These are phyloP conservation scores for Takakia lepidozioides DNA, from an alignment of 225 moss, liverwort and hornwort species.

Conservation along the genomic window DNA sequence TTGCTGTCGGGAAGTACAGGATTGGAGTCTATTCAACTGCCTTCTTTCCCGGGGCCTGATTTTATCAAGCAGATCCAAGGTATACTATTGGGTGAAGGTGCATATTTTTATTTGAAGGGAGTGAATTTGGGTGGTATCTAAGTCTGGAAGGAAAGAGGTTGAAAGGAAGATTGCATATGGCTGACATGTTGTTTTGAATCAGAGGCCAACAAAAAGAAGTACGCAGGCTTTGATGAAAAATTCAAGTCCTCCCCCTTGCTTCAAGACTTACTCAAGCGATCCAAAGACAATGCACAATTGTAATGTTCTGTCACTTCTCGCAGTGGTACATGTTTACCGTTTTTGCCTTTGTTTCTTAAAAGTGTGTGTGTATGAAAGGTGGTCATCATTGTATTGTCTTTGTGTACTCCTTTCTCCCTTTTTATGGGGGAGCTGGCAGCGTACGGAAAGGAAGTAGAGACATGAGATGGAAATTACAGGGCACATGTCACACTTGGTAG, in stretches of 20 bases:
- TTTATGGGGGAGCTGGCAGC: too few relatives aligned
- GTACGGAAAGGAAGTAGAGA: too few relatives aligned
- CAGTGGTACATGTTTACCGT: too few relatives aligned
- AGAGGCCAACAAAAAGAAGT: constrained; percentile 76
- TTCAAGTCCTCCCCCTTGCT: constrained; percentile 79
- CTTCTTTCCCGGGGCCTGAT: constrained; percentile 50
- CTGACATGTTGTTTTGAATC: too few relatives aligned
- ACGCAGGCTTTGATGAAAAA: constrained; percentile 64
- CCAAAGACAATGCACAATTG: constrained; percentile 77
- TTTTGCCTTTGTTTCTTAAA: neutral
- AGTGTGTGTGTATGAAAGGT: neutral
- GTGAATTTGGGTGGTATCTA: neutral
- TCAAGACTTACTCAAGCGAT: constrained; percentile 70
- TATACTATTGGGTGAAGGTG: constrained; percentile 6
- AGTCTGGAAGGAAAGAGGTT: neutral
- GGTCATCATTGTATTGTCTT: neutral
- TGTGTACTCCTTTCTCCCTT: too few relatives aligned
- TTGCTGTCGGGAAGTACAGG: constrained; percentile 67
- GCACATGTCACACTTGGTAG: neutral
- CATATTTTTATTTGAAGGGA: neutral
- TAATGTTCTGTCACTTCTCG: too few relatives aligned
- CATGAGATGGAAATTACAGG: neutral
- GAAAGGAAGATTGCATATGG: neutral
- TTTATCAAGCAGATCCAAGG: constrained; percentile 62
- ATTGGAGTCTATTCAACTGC: constrained; percentile 60